These are phyloP conservation scores for Lathyrus sativus DNA, from an alignment of 306 rosid genomes.

Conservation along the genomic window DNA sequence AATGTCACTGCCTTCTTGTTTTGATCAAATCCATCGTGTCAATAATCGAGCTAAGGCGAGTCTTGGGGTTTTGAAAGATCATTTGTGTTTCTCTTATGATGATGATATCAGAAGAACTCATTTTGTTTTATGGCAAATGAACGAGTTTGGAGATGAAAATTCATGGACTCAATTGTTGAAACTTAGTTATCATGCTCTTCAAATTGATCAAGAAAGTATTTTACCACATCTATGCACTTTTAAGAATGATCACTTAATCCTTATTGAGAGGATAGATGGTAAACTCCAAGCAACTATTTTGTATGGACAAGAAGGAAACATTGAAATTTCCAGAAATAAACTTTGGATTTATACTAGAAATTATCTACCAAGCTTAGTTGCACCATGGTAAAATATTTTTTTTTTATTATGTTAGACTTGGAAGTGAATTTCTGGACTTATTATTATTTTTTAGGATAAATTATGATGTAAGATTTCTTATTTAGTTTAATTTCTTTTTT, in stretches of 20 bases:
- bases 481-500: background rate
- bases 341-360: background rate
- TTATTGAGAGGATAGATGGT: background rate
- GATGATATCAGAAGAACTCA: background rate
- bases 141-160: background rate
- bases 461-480: background rate
- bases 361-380: background rate
- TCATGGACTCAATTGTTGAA: constrained; percentile 10
- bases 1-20: background rate
- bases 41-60: background rate
- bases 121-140: constrained; percentile 11
- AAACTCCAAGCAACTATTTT: background rate
- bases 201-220: background rate
- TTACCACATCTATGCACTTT: background rate
- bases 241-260: background rate
- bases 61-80: constrained; percentile 10
- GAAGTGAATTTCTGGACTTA: background rate
- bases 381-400: background rate
- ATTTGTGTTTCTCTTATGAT: background rate
- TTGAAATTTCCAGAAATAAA: background rate
- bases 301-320: background rate
- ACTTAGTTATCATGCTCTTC: background rate
- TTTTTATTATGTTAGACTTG: background rate
- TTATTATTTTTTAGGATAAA: background rate
- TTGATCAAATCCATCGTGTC: background rate